These are phyloP conservation scores for Conticribra guillardii DNA, from an alignment of 108 stramenopile genomes.

Conservation along the genomic window DNA sequence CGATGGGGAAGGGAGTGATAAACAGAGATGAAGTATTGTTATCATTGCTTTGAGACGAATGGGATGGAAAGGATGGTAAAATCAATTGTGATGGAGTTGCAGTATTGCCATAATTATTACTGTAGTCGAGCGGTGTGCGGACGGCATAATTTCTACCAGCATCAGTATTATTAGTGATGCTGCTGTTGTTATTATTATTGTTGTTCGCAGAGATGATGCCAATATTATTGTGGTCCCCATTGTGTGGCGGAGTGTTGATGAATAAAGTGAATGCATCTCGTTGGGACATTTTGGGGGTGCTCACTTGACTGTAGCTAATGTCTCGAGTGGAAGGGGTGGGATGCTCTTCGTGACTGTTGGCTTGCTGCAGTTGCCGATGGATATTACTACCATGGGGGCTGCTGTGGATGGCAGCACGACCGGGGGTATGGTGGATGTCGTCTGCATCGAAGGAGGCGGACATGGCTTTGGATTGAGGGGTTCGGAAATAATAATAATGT, in stretches of 20 bases:
- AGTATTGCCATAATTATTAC: not conserved
- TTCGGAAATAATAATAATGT: too few relatives aligned
- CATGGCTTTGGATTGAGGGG: not conserved
- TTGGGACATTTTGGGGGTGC: slow-evolving; percentile 35
- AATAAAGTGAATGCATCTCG: not conserved
- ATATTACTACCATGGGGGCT: not conserved
- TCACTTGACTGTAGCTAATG: slow-evolving; percentile 17
- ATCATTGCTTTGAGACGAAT: not conserved
- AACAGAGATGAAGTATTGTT: not conserved
- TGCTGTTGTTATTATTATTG: too few relatives aligned
- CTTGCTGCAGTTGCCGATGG: too few relatives aligned
- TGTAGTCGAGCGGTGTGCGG: too few relatives aligned
- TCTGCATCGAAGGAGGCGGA: not conserved
- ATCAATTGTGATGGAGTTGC: not conserved
- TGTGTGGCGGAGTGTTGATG: slow-evolving; percentile 22
- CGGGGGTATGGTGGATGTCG: not conserved
- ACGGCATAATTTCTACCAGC: too few relatives aligned
- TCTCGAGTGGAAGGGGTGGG: slow-evolving; percentile 11
- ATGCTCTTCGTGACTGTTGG: too few relatives aligned
- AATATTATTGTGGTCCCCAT: not conserved
- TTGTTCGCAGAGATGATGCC: not conserved
- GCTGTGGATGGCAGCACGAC: not conserved
- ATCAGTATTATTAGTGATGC: too few relatives aligned
- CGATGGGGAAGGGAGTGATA: slow-evolving; percentile 1
- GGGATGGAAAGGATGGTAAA: too few relatives aligned